phyloP scores from a whole-genome alignment of 108 stramenopile species.

The Cafeteria roenbergensis region DNA sequence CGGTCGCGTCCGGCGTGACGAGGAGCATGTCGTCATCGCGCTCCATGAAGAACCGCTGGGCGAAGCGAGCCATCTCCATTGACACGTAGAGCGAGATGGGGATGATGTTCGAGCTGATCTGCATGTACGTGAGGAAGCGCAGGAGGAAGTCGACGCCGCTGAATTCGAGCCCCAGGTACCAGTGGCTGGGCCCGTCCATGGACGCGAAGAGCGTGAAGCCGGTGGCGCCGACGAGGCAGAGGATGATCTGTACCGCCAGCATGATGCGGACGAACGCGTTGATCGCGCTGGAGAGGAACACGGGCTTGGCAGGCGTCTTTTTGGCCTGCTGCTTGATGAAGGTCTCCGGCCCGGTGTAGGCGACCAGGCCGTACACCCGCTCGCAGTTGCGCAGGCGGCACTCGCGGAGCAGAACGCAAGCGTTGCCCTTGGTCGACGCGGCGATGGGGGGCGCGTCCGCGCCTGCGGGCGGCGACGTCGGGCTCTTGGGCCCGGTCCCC shows the following conservation, averaged over 20 bases:
- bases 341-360: conserved; percentile 44
- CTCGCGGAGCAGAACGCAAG: conserved; percentile 39
- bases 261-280: conserved; percentile 27
- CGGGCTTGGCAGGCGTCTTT: conserved; percentile 20
- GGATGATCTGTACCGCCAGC: conserved; percentile 9
- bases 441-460: neutral
- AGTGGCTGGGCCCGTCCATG: neutral
- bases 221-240: conserved; percentile 33
- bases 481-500: neutral
- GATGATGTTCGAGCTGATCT: conserved; percentile 48
- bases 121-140: conserved; percentile 40
- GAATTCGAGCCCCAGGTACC: conserved; percentile 6
- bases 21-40: conserved; percentile 7
- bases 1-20: neutral
- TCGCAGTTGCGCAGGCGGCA: conserved; percentile 41
- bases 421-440: neutral
- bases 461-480: neutral
- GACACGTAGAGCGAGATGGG: conserved; percentile 53
- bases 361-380: conserved; percentile 30
- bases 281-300: conserved; percentile 26
- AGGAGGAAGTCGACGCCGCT: conserved; percentile 12
- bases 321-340: conserved; percentile 39
- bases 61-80: conserved; percentile 40
- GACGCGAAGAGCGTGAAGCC: conserved; percentile 13
- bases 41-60: conserved; percentile 37